Base-by-base conservation (phyloP, 805 yeast genomes). In the Metschnikowia kofuensis region DNA sequence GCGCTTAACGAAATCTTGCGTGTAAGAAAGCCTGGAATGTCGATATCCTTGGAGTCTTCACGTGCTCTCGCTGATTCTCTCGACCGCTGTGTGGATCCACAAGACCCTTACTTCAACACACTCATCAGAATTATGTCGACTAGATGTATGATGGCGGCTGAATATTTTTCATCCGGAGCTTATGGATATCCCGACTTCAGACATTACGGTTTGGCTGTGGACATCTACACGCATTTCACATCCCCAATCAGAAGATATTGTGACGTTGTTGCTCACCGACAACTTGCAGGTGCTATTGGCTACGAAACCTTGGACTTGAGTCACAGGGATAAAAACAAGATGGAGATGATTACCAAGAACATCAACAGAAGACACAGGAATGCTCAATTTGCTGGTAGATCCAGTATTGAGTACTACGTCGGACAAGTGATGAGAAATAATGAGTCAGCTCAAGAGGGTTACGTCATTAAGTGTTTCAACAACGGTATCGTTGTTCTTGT, bases 141-240 rank as follows among this genome's bases (percentile, higher is more conserved):
- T 0, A 80, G 99, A 61, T 92, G 98, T 70, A 94, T 94, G 99
- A 89, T 90, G 87, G 96, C 99, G 1, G 99, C 99, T 1, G 97
- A 92, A 65, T 94, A 94, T 64, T 94, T 94, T 72, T 84, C 95
- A 10, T 82, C 96, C 0, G 98, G 99, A 8, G 83, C 87, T 13
- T 89, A 77, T 61, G 87, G 96, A 9, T 89, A 89, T 63, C 83
- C 95, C 12, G 99, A 94, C 55, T 94, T 89, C 75, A 82, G 85
- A 53, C 99, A 94, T 76, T 94, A 94, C 67, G 99, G 99, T 66
- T 77, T 94, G 54, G 99, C 99, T 2, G 90, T 92, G 45, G 97
- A 91, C 58, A 94, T 94, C 40, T 94, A 94, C 68, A 94, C 99
- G 1, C 99, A 94, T 77, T 94, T 91, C 77, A 94, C 99, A 1